Conservation (phyloP, 257 asterid genomes). For the Scutellaria minor region DNA sequence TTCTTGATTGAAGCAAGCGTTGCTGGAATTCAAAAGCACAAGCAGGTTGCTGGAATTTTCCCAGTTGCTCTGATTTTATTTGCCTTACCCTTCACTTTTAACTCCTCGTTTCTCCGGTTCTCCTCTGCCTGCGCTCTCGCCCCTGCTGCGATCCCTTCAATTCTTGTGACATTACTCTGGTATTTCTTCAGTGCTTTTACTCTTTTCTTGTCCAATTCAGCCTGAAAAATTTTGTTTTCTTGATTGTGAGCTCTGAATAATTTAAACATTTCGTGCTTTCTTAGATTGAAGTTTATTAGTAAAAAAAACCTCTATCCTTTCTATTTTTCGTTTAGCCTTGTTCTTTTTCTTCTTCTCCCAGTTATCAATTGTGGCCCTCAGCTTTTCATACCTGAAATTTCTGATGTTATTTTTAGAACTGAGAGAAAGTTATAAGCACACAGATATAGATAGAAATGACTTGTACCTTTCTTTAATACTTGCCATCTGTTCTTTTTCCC, state of each 20-base stretch:
- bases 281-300: constrained; percentile 22
- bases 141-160: constrained; percentile 55
- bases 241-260: constrained; percentile 25
- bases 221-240: constrained; percentile 50
- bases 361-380: constrained; percentile 45
- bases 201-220: constrained; percentile 64
- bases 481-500: constrained; percentile 68
- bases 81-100: constrained; percentile 69
- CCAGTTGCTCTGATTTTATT: constrained; percentile 76
- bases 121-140: constrained; percentile 61
- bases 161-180: constrained; percentile 48
- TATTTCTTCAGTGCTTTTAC: constrained; percentile 49
- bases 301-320: constrained; percentile 61
- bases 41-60: constrained; percentile 66
- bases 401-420: constrained; percentile 8
- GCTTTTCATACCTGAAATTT: constrained; percentile 67
- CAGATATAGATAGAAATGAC: constrained; percentile 5
- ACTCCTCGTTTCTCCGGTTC: constrained; percentile 68
- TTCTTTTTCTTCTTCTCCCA: constrained; percentile 74
- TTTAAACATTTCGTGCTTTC: constrained; percentile 10
- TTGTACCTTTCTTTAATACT: constrained; percentile 63
- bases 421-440: neutral
- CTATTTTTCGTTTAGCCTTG: constrained; percentile 53
- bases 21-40: constrained; percentile 57
- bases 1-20: constrained; percentile 15